Base-by-base conservation (phyloP, 129 eudicot genomes). In the Lactuca saligna region DNA sequence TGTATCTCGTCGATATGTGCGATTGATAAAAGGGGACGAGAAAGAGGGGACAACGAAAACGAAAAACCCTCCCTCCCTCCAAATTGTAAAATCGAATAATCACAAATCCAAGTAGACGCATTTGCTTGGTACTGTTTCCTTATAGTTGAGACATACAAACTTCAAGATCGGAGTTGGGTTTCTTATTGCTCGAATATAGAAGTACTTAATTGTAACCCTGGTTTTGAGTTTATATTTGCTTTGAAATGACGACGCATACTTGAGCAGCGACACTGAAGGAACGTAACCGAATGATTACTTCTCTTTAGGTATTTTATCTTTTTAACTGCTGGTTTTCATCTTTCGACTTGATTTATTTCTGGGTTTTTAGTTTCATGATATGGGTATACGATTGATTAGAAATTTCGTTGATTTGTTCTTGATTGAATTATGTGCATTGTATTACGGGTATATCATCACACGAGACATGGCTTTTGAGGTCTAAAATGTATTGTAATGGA, bases 21-120 rank as follows among this genome's bases (percentile, higher is more conserved):
- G 65, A 60, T 62, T 62, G 67, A 37, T 62, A 62, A 62, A 62
- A 38, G 53, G 53, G 53, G 67, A 17, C 33, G 67, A 62, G 53
- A 62, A 38, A 9, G 17, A 53, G 53, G 63, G 66, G 50, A 38
- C 17, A 57, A 3, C 1, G 49, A 12, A 61, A 62, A 62, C 67
- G 51, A 62, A 62, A 62, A 62, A 62, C 67, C 67, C 67, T 62
- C 67, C 34, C 67, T 62, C 67, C 67, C 67, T 62, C 67, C 67
- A 62, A 35, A 8, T 62, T 62, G 51, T 62, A 62, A 62, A 62
- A 62, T 62, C 51, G 51, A 62, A 62, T 62, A 62, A 38, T 9
- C 29, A 8, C 44, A 60, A 61, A 61, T 61, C 66, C n/a, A 38
- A 7, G 38, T 7, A 59, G 11, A 13, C 62, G 17, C 51, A 62